Evolutionary conservation across 1,139 yeast genomes (phyloP), one percentile per base, ranked within the genome.

Genomic region (Sugiyamaella neomexicana): DNA sequence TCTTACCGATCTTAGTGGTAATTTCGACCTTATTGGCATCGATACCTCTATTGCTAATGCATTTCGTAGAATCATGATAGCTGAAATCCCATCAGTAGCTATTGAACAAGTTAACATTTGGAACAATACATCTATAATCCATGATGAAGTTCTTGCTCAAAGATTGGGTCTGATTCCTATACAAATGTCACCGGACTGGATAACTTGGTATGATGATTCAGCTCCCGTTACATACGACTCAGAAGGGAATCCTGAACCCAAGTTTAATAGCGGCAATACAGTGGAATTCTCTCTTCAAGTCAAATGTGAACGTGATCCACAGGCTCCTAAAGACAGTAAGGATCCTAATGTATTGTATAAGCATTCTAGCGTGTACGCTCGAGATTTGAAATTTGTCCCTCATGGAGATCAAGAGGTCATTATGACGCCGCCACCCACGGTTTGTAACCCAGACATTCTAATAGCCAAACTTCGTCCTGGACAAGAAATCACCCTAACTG

Each of bases 11-110:
- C 78, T 88, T 68, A 80, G 80, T 46, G 90, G 93, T 59, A 90
- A 89, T 70, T 93, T 93, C 65, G 99, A 93, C 70, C 77, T 95
- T 61, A 75, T 88, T 56, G 86, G 89, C 63, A 75, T 91, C 50
- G 99, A 93, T 69, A 88, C 98, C 1, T 88, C 98, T 12, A 77
- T 93, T 55, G 93, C 98, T 50, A 93, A 93, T 75, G 98, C 99
- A 0, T 90, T 93, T 74, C 87, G 99, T 68, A 86, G 99, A 69
- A 88, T 93, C 63, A 91, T 93, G 97, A 84, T 93, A 59, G 82
- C 97, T 1, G 99, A 93, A 70, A 96, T 93, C 34, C 99, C 99
- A 16, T 81, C 95, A 2, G 95, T 93, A 46, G 99, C 99, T 7
- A 88, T 96, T 29, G 99, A 93, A 71, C 82, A 87, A 59, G 89